Evolutionary conservation across 164 flowering plant species (phyloP).

Genomic region (Brasenia schreberi): DNA sequence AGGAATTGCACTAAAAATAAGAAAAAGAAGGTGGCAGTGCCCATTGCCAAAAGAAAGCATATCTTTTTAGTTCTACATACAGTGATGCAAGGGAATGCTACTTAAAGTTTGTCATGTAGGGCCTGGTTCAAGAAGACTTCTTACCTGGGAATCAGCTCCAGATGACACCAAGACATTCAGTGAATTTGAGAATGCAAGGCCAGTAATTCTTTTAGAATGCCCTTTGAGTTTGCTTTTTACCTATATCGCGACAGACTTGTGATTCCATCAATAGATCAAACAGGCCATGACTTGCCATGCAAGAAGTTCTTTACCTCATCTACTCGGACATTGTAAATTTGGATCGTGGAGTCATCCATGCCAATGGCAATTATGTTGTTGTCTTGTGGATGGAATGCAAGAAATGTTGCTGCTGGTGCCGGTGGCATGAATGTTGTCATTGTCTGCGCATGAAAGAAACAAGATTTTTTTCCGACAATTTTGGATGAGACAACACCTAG

Average conservation of each 20-base stretch:
- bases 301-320: slow-evolving; percentile 54
- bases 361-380: slow-evolving; percentile 24
- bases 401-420: neutral
- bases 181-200: slow-evolving; percentile 74
- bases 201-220: slow-evolving; percentile 74
- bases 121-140: neutral
- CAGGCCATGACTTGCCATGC: neutral
- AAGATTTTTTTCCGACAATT: neutral
- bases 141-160: slow-evolving; percentile 86
- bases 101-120: too few relatives aligned
- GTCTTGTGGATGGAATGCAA: slow-evolving; percentile 4
- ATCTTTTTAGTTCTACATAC: too few relatives aligned
- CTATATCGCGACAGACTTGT: slow-evolving; percentile 1
- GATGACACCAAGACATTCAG: slow-evolving; percentile 72
- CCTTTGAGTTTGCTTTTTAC: slow-evolving; percentile 78
- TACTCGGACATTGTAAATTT: slow-evolving; percentile 69
- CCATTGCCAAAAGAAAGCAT: too few relatives aligned
- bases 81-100: too few relatives aligned
- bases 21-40: too few relatives aligned
- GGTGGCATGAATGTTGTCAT: slow-evolving; percentile 8
- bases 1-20: too few relatives aligned
- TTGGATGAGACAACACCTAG: neutral
- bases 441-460: neutral
- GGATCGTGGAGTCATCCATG: slow-evolving; percentile 82
- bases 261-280: neutral